Evolutionary conservation across 768 basidiomycete species (phyloP), one percentile per base, ranked within the genome.

Genomic region (Sarcodon sp.): DNA sequence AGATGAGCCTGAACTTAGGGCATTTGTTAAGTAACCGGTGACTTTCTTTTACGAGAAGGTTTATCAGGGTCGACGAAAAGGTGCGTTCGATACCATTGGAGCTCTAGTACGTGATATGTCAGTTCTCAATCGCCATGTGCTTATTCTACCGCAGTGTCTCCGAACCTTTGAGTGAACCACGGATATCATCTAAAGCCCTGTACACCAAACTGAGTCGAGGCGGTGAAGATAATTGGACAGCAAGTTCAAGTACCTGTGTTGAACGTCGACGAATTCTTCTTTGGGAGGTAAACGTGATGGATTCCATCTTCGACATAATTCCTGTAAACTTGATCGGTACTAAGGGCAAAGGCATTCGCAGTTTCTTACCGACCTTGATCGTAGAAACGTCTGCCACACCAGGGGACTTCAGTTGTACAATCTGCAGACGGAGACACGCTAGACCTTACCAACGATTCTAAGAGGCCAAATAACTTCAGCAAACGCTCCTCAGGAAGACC

Each of bases 101-200:
- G 69, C 59, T 93, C 87, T 89, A 56, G 8, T 46, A 31, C 33
- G 31, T 31, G 16, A 43, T 35, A 44, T 33, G 48, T 52, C 12
- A 8, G 15, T 18, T 41, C 39, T 52, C 32, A 47, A 35, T 37
- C 38, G 21, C 10, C 5, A n/a, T 38, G 36, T 41, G 21, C 4
- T 27, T 4, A 27, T 27, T 27, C 21, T 27, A 43, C 44, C 44
- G 39, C n/a, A 33, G 11, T 7, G 8, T 45, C 15, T 13, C 47
- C 59, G 8, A 31, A 83, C 88, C 91, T 64, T 64, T 59, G 44
- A 94, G 89, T 5, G 86, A 88, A 32, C 74, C 71, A 37, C 67
- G 68, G 50, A 93, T 92, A 55, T 94, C 91, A 51, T 85, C 83
- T 52, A 90, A 61, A 2, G 91, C 91, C 31, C 89, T 92, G 57